Evolutionary conservation across 768 basidiomycete genomes (phyloP), one percentile per base, ranked within the genome.

Genomic region (Rhodosporidiobolus sp.): DNA sequence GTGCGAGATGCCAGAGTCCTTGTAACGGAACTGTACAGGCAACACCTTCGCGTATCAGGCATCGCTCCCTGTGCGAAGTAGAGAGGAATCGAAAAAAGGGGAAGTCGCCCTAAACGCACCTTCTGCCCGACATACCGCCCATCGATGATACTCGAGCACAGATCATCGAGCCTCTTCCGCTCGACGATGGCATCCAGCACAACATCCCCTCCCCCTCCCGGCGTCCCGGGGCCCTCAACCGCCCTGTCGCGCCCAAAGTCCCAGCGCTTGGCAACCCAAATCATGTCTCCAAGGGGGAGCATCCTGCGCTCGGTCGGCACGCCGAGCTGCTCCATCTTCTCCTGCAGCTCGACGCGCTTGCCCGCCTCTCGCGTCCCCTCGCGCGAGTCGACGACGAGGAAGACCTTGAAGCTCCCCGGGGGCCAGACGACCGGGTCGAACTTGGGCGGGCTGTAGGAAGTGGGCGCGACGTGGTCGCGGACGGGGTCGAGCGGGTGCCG

Each of bases 171-270:
- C 53, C 83, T 55, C 73, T 84, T 84, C 63, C 83, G 72, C 79
- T 84, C 83, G 16, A 82, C 80, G 20, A 83, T 81, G 64, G 81
- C 83, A 63, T 83, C 83, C 54, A 84, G 68, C 19, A 83, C 83
- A 67, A 80, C 80, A 61, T 84, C 83, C 35, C 80, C 78, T 58
- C 79, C 78, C 70, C 80, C 48, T 73, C 77, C 16, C 76, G 72
- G 35, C 56, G 62, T 48, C 14, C 63, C 54, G 28, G 68, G 32
- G n/a, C 46, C 32, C 38, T 66, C 80, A 2, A 50, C 59, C 60
- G 76, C 61, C 46, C 77, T 6, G 11, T 45, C 58, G 38, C 45
- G 24, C 26, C n/a, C 58, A 26, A 9, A 45, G 28, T 59, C 58
- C 58, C 58, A 59, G 35, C 49, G 48, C 56, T 49, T 73, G 14